Evolutionary conservation across 352 stramenopile genomes (phyloP).

Genomic region (Saprolegnia parasitica): DNA sequence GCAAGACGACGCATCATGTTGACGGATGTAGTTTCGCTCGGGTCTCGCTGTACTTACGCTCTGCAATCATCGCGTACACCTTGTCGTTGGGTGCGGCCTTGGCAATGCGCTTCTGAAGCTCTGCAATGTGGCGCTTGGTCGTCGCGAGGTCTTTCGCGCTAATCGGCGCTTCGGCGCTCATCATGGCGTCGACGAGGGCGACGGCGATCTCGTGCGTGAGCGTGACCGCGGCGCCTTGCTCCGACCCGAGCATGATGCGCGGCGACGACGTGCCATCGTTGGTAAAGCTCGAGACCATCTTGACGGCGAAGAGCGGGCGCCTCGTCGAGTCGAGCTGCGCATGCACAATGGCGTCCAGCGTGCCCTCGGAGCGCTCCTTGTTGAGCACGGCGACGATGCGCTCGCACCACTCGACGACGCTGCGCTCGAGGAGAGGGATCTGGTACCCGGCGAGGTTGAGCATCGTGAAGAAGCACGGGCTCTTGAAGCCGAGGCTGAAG

Average conservation of each 20-base stretch:
- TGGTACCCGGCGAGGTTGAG: conserved; percentile 15
- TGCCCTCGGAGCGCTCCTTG: conserved; percentile 9
- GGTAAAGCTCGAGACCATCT: conserved; percentile 13
- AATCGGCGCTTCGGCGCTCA: not conserved
- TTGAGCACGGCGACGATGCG: conserved; percentile 8
- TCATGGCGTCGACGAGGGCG: not conserved
- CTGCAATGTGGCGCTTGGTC: not conserved
- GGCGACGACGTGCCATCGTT: conserved; percentile 7
- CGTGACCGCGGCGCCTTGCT: not conserved
- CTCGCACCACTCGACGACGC: conserved; percentile 13
- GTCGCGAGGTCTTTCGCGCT: not conserved
- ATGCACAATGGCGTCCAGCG: not conserved
- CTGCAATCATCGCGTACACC: not conserved
- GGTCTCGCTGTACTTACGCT: not conserved
- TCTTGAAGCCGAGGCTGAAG: conserved; percentile 21
- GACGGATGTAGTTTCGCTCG: too few species aligned
- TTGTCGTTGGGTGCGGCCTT: not conserved
- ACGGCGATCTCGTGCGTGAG: not conserved
- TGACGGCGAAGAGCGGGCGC: conserved; percentile 1
- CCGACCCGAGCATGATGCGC: conserved; percentile 5
- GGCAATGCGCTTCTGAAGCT: conserved; percentile 4
- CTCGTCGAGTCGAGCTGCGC: not conserved
- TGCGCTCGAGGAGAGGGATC: conserved; percentile 5
- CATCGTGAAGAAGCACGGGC: conserved; percentile 18
- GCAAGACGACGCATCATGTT: too few species aligned